These are phyloP conservation scores for Wickerhamiella musiphila DNA, from an alignment of 805 yeast species.

Conservation along the genomic window DNA sequence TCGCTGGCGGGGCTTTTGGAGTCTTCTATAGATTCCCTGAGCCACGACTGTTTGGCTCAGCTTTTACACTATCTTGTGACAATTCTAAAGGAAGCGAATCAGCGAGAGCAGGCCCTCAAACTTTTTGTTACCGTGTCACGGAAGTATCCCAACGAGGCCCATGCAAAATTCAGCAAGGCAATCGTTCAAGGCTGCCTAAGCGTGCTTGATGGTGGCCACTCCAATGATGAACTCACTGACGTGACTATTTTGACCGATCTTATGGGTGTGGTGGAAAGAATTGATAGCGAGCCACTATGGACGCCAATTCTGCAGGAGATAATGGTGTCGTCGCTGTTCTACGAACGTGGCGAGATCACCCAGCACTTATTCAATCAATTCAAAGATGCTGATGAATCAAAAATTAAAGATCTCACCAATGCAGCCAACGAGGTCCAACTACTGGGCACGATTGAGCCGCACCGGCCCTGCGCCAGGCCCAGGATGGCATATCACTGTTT, in stretches of 20 bases:
- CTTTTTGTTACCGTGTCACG: conserved; percentile 6
- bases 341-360: conserved; percentile 31
- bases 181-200: conserved; percentile 6
- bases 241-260: conserved; percentile 4
- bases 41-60: background rate
- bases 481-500: conserved; percentile 40
- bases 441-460: conserved; percentile 47
- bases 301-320: conserved; percentile 25
- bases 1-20: too few relatives aligned
- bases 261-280: conserved; percentile 17
- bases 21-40: background rate
- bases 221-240: conserved; percentile 1
- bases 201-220: conserved; percentile 5
- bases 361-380: conserved; percentile 14
- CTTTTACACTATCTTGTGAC: conserved; percentile 1
- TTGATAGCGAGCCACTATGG: conserved; percentile 13
- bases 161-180: background rate
- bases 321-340: conserved; percentile 40
- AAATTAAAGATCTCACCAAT: conserved; percentile 17
- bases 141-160: background rate
- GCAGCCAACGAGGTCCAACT: too few relatives aligned
- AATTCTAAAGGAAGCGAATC: background rate
- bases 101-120: conserved; percentile 2
- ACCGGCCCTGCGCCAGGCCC: conserved; percentile 28
- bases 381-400: background rate